These are phyloP conservation scores for Euphorbia celastroides DNA, from an alignment of 441 rosid species.

Conservation along the genomic window DNA sequence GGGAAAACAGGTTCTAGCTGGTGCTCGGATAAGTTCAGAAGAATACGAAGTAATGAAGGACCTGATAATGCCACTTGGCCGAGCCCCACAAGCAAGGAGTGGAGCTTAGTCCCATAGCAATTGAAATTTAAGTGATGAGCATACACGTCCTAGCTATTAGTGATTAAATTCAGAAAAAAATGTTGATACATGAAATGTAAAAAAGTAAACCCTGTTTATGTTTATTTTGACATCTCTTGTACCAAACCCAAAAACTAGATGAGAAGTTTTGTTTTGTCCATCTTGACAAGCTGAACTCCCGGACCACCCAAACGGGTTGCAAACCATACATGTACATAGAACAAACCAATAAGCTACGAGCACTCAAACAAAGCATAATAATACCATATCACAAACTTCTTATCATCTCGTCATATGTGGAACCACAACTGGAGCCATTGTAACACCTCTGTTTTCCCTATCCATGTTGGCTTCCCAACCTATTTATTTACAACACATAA, in stretches of 20 bases:
- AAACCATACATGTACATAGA: no score
- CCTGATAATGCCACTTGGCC: slow-evolving; percentile 66
- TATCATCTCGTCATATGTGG: background rate
- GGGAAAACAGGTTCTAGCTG: slow-evolving; percentile 51
- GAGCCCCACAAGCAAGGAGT: slow-evolving; percentile 56
- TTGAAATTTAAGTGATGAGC: background rate
- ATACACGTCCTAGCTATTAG: background rate
- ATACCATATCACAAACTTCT: background rate
- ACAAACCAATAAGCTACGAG: background rate
- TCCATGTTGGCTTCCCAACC: slow-evolving; percentile 27
- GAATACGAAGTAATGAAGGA: slow-evolving; percentile 84
- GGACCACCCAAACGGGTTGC: no score
- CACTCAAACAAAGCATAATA: background rate
- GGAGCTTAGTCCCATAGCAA: slow-evolving; percentile 36
- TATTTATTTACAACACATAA: slow-evolving; percentile 7
- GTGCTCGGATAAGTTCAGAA: slow-evolving; percentile 53
- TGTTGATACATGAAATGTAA: background rate
- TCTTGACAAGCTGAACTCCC: no score
- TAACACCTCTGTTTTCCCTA: slow-evolving; percentile 20
- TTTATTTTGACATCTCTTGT: no score
- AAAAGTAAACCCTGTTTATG: no score
- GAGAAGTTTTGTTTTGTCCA: no score
- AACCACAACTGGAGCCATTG: slow-evolving; percentile 10
- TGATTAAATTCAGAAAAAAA: background rate
- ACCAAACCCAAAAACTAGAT: no score